Evolutionary conservation across 345 rosid species (phyloP), one percentile per base, ranked within the genome.

Genomic region (Hibiscus mutabilis): DNA sequence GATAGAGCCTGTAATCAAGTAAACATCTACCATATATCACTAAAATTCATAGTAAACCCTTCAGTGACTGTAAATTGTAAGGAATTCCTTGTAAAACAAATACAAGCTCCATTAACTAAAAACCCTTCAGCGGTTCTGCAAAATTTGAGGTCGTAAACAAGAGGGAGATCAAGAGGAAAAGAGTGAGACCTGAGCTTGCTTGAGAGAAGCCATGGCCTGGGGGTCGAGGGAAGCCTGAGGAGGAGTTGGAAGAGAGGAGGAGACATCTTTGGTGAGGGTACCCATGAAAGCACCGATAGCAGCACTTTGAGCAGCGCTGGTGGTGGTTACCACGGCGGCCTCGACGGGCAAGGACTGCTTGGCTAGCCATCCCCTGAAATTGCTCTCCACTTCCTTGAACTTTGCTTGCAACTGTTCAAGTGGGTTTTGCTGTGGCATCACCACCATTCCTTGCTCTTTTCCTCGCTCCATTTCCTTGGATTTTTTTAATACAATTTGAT

Each of bases 261-360:
- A 78, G 52, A 86, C 71, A 67, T 89, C 93, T 33, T 61, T 78
- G 35, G 96, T 85, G 6, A 91, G 84, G 21, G 83, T 84, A 0
- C 97, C 93, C 94, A 93, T 86, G 18, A 93, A 40, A 52, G 75
- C 96, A 1, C 98, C 98, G 47, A 93, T 88, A 56, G 89, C 88
- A 1, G 91, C 98, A 60, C 98, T 97, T 75, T 89, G 96, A 24
- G 75, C 74, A 4, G 85, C 88, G 58, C 84, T 77, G 79, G 91
- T 87, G 85, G 86, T 87, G 66, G 96, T 82, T 56, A 87, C 96
- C 15, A 93, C 79, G 58, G 89, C 89, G n/a, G 91, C 97, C 78
- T 93, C 97, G 12, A 89, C 89, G 0, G 92, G 79, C 67, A 89
- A 68, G 37, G 90, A 77, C 84, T 93, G 98, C 70, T 82, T 80